phyloP scores from a whole-genome alignment of 83 land plant genomes.

The Thuja plicata region DNA sequence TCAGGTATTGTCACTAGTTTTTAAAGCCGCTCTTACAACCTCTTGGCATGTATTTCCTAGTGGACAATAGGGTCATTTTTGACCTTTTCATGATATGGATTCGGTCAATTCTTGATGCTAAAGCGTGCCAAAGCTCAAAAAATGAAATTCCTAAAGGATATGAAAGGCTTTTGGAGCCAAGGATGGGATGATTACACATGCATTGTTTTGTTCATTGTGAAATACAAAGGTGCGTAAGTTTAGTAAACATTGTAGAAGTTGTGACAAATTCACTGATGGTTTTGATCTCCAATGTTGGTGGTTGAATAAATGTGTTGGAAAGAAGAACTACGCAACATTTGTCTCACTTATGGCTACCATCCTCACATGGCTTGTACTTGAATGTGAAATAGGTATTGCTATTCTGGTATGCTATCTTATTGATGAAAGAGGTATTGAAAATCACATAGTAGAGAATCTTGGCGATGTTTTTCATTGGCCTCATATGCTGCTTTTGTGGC shows the following conservation, averaged over 20 bases:
- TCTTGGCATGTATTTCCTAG: no score
- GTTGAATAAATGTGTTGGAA: conserved; percentile 87
- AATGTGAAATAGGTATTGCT: conserved; percentile 67
- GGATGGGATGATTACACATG: no score
- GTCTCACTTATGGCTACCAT: conserved; percentile 69
- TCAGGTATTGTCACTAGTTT: no score
- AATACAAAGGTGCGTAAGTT: conserved; percentile 94
- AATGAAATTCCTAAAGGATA: no score
- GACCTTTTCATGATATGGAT: no score
- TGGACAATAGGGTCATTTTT: no score
- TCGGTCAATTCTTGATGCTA: no score
- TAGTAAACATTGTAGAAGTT: conserved; percentile 95
- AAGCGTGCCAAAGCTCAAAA: no score
- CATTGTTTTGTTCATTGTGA: conserved; percentile 90
- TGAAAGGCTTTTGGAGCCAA: no score
- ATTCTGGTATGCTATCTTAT: conserved; percentile 73
- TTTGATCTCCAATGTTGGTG: conserved; percentile 98
- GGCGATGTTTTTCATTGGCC: conserved; percentile 68
- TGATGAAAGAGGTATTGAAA: conserved; percentile 44
- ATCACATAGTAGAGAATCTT: conserved; percentile 51
- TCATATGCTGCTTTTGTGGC: conserved; percentile 78
- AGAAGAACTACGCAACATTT: conserved; percentile 78
- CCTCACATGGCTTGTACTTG: conserved; percentile 62
- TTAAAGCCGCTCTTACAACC: no score
- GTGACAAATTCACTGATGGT: conserved; percentile 96